phyloP scores from a whole-genome alignment of 345 rosid species.

The Cardamine resedifolia region DNA sequence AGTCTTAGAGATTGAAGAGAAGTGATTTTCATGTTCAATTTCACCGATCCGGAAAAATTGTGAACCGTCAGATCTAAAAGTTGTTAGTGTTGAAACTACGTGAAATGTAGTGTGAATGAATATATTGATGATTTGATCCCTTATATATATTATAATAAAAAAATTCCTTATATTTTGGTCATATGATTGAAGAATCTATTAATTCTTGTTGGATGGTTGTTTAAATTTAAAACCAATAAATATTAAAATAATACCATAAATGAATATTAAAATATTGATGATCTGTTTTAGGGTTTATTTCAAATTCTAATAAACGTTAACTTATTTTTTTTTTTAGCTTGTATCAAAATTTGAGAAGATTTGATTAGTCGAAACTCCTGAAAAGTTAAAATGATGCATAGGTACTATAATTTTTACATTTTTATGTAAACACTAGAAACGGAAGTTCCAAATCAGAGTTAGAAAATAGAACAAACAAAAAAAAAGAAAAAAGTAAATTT shows the following conservation, averaged over 20 bases:
- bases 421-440: not conserved
- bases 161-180: too few relatives aligned
- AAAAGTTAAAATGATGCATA: not conserved
- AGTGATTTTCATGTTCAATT: not conserved
- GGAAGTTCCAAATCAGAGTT: not conserved
- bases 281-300: not conserved
- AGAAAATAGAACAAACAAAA: not conserved
- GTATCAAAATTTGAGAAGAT: not conserved
- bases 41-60: too few relatives aligned
- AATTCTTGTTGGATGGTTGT: too few relatives aligned
- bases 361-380: not conserved
- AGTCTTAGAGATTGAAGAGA: not conserved
- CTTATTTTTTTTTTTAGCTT: not conserved
- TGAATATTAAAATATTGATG: too few relatives aligned
- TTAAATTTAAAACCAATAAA: too few relatives aligned
- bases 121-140: too few relatives aligned
- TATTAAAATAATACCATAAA: too few relatives aligned
- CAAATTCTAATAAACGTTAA: not conserved
- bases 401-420: not conserved
- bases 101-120: not conserved
- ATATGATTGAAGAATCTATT: too few relatives aligned
- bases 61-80: too few relatives aligned
- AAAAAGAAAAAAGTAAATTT: not conserved
- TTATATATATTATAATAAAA: too few relatives aligned
- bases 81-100: too few relatives aligned